phyloP scores from a whole-genome alignment of 345 rosid genomes.

The Brassica rapa region DNA sequence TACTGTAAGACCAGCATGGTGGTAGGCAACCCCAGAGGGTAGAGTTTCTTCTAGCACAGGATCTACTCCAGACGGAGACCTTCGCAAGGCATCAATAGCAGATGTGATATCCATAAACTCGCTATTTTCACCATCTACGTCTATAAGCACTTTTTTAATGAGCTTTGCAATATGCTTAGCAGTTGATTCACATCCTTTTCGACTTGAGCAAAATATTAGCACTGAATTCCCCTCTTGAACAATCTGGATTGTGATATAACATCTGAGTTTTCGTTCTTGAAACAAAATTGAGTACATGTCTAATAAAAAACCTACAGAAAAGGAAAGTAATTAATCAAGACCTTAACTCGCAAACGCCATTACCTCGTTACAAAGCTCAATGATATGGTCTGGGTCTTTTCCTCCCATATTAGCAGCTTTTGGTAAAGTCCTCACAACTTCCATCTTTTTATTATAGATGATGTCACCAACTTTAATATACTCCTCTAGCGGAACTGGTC shows the following conservation, averaged over 20 bases:
- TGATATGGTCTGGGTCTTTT: constrained; percentile 95
- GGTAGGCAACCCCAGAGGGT: constrained; percentile 95
- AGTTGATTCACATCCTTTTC: constrained; percentile 98
- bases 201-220: constrained; percentile 91
- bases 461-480: constrained; percentile 82
- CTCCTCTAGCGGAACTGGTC: constrained; percentile 95
- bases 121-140: constrained; percentile 46
- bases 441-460: constrained; percentile 80
- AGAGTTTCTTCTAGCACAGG: constrained; percentile 88
- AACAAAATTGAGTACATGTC: constrained; percentile 17
- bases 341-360: constrained; percentile 12
- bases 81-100: constrained; percentile 74
- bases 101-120: constrained; percentile 69
- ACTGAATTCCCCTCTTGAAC: constrained; percentile 96
- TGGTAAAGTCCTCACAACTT: constrained; percentile 71
- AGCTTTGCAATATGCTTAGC: constrained; percentile 83
- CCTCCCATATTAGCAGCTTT: constrained; percentile 73
- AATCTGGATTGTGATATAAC: constrained; percentile 52
- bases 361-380: constrained; percentile 94
- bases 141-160: constrained; percentile 59
- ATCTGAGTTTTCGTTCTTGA: constrained; percentile 30
- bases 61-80: constrained; percentile 88
- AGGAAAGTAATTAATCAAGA: not conserved
- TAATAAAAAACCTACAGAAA: constrained; percentile 6
- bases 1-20: constrained; percentile 99